Conservation (phyloP, 2,329 filamentous ascomycete species). For the Ilyonectria sp. region DNA sequence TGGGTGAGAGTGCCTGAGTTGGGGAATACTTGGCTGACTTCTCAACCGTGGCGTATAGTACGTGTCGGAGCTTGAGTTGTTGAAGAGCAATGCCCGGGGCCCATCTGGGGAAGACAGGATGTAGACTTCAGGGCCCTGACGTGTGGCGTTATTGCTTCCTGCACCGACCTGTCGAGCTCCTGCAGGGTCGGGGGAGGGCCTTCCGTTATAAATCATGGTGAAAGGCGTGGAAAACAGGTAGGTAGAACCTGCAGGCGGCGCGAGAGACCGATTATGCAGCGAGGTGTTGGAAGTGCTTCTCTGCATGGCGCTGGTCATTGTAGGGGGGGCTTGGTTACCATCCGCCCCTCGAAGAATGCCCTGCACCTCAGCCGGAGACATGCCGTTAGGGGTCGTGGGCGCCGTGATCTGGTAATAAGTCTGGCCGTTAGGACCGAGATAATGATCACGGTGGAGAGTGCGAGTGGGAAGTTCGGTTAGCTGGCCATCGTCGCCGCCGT, state of each 20-base stretch:
- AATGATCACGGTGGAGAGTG: constrained; percentile 52
- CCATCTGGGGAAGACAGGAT: constrained; percentile 73
- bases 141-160: constrained; percentile 42
- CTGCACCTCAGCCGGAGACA: constrained; percentile 62
- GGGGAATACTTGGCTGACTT: constrained; percentile 47
- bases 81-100: constrained; percentile 71
- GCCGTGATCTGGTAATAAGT: constrained; percentile 52
- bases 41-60: constrained; percentile 65
- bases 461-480: constrained; percentile 51
- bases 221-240: constrained; percentile 54
- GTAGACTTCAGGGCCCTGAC: constrained; percentile 67
- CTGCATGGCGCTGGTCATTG: constrained; percentile 67
- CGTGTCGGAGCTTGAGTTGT: constrained; percentile 62
- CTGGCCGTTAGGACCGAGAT: constrained; percentile 51
- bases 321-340: constrained; percentile 60
- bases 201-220: constrained; percentile 61
- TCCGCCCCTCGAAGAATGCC: constrained; percentile 64
- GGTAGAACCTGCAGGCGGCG: constrained; percentile 60
- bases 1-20: constrained; percentile 42
- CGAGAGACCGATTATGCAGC: constrained; percentile 52
- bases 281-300: constrained; percentile 65
- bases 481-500: constrained; percentile 48
- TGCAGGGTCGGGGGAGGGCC: constrained; percentile 62
- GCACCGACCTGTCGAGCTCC: constrained; percentile 51
- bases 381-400: constrained; percentile 40